Conservation (phyloP, 768 basidiomycete species). For the Hortiboletus campestris region DNA sequence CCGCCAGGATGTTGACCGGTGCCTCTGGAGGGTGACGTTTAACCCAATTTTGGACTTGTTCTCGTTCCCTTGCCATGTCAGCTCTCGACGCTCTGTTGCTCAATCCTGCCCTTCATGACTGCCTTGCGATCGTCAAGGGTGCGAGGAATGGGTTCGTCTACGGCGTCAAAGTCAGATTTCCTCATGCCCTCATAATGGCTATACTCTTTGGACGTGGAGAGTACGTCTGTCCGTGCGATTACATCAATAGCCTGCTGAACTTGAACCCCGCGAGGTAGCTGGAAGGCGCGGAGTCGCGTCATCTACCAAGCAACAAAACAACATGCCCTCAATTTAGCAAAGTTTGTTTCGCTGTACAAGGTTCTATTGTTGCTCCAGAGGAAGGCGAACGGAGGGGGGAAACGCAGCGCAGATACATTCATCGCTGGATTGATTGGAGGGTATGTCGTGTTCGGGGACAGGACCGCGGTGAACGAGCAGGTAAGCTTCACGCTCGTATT, state of each 20-base stretch:
- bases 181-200: slow-evolving; percentile 96
- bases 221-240: slow-evolving; percentile 46
- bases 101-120: slow-evolving; percentile 83
- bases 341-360: slow-evolving; percentile 96
- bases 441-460: slow-evolving; percentile 82
- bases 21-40: neutral
- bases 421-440: slow-evolving; percentile 92
- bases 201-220: slow-evolving; percentile 89
- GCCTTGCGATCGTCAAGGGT: slow-evolving; percentile 91
- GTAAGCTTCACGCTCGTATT: slow-evolving; percentile 41
- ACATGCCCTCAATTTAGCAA: slow-evolving; percentile 88
- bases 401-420: slow-evolving; percentile 80
- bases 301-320: slow-evolving; percentile 87
- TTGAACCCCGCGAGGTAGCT: slow-evolving; percentile 43
- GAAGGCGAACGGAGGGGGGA: slow-evolving; percentile 78
- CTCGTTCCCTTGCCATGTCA: slow-evolving; percentile 20
- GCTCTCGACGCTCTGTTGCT: slow-evolving; percentile 27
- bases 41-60: neutral
- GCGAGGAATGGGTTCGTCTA: slow-evolving; percentile 89
- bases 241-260: slow-evolving; percentile 7
- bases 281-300: slow-evolving; percentile 59
- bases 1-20: neutral
- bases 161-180: slow-evolving; percentile 88
- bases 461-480: slow-evolving; percentile 90
- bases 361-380: slow-evolving; percentile 77